These are phyloP conservation scores for Xanthoconium purpureum DNA, from an alignment of 768 basidiomycete genomes.

Conservation along the genomic window DNA sequence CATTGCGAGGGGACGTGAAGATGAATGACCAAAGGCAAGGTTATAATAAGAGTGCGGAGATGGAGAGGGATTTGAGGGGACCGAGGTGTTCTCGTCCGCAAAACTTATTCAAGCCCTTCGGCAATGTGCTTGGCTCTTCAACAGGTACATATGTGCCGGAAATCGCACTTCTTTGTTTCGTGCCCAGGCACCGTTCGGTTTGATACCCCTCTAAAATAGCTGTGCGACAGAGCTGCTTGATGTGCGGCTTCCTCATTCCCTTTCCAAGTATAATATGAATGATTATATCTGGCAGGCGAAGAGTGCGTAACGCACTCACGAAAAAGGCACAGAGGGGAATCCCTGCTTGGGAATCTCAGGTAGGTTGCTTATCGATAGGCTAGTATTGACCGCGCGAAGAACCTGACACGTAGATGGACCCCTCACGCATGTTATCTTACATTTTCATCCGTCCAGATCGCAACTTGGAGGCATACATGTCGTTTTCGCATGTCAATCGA, in stretches of 20 bases:
- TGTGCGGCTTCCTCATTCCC: slow-evolving; percentile 7
- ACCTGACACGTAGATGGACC: neutral
- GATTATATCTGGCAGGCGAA: neutral
- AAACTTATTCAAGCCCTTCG: neutral
- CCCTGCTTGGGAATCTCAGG: neutral
- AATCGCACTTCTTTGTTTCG: neutral
- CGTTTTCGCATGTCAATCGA: neutral
- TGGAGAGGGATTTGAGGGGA: neutral
- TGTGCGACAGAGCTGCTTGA: neutral
- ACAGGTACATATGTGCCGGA: neutral
- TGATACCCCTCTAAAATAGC: neutral
- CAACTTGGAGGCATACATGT: neutral
- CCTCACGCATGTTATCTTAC: neutral
- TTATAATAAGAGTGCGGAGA: slow-evolving; percentile 13
- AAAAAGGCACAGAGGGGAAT: slow-evolving; percentile 13
- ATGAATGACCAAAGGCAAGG: neutral
- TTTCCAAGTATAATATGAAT: neutral
- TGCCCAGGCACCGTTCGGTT: neutral
- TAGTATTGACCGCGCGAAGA: neutral
- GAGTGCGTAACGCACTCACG: neutral
- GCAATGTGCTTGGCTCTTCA: neutral
- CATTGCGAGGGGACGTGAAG: slow-evolving; percentile 2
- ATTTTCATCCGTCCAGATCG: neutral
- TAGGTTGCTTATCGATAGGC: neutral
- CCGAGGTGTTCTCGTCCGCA: neutral